These are phyloP conservation scores for Naganishia friedmannii DNA, from an alignment of 768 basidiomycete species.

Conservation along the genomic window DNA sequence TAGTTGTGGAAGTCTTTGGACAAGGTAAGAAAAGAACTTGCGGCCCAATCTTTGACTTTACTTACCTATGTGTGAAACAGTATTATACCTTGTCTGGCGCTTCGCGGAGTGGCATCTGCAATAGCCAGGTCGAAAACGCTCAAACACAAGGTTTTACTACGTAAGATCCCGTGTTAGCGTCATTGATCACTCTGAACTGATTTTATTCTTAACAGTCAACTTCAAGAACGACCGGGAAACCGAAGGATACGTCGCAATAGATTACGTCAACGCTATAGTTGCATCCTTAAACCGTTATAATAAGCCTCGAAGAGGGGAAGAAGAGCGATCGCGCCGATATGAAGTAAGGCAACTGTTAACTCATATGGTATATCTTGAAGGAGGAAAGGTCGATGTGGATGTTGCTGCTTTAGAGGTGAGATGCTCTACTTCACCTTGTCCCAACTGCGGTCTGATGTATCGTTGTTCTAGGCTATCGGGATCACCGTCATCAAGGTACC, in stretches of 20 bases:
- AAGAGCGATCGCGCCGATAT: slow-evolving; percentile 54
- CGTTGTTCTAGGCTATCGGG: slow-evolving; percentile 34
- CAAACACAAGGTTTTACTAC: slow-evolving; percentile 75
- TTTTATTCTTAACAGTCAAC: slow-evolving; percentile 62
- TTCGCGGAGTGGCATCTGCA: slow-evolving; percentile 71
- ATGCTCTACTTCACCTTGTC: not conserved
- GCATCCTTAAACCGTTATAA: slow-evolving; percentile 62
- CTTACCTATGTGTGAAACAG: slow-evolving; percentile 51
- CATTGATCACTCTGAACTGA: not conserved
- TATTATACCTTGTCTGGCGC: slow-evolving; percentile 85
- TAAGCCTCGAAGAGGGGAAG: slow-evolving; percentile 50
- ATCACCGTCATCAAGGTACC: slow-evolving; percentile 41
- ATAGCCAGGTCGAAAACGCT: slow-evolving; percentile 72
- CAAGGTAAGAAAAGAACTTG: slow-evolving; percentile 60
- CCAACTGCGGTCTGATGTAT: not conserved
- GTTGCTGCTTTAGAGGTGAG: slow-evolving; percentile 61
- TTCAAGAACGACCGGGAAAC: slow-evolving; percentile 86
- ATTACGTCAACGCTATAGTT: slow-evolving; percentile 78
- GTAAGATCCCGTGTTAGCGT: slow-evolving; percentile 57
- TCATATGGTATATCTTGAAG: slow-evolving; percentile 74
- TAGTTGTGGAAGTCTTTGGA: slow-evolving; percentile 92
- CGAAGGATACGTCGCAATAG: slow-evolving; percentile 72
- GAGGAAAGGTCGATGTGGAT: slow-evolving; percentile 65
- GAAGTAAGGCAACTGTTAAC: slow-evolving; percentile 78
- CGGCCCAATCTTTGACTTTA: not conserved